A percentile compares a stretch with the other conserved stretches of the same genome.
These are phyloP conservation scores for Cladosporium sp. DNA, from an alignment of 2,329 filamentous ascomycete genomes.

Conservation along the genomic window DNA sequence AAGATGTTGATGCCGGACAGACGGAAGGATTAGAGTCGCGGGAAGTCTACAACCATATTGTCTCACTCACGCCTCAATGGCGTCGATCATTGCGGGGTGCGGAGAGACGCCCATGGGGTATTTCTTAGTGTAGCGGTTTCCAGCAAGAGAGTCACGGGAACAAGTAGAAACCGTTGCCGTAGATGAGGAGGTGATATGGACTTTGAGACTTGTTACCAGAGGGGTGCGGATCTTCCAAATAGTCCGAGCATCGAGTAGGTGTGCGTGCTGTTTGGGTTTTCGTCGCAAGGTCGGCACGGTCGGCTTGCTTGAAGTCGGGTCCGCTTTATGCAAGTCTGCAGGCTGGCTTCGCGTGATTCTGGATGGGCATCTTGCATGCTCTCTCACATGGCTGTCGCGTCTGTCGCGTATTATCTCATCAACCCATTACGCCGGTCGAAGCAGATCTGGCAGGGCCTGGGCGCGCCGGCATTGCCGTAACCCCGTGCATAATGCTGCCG, in stretches of 20 bases:
- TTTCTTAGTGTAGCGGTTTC: neutral
- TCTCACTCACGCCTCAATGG: conserved; percentile 17
- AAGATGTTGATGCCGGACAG: conserved; percentile 7
- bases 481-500: neutral
- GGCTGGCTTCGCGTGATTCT: neutral
- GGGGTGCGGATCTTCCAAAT: conserved; percentile 10
- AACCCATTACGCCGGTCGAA: conserved; percentile 15
- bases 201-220: neutral
- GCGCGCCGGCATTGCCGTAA: conserved; percentile 7
- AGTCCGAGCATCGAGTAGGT: neutral
- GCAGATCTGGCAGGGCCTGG: conserved; percentile 1
- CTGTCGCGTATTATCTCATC: neutral
- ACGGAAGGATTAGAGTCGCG: conserved; percentile 19
- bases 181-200: neutral
- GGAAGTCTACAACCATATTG: conserved; percentile 11
- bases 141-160: conserved; percentile 1
- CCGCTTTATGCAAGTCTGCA: neutral
- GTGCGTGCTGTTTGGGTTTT: neutral
- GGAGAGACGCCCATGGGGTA: conserved; percentile 17
- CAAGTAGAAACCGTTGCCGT: conserved; percentile 8
- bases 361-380: neutral
- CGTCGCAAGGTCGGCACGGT: neutral
- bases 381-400: neutral
- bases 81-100: conserved; percentile 18
- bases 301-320: neutral